Evolutionary conservation across 139 green algal species (phyloP), one percentile per base, ranked within the genome.

Genomic region (Chlamydomonas eustigma): DNA sequence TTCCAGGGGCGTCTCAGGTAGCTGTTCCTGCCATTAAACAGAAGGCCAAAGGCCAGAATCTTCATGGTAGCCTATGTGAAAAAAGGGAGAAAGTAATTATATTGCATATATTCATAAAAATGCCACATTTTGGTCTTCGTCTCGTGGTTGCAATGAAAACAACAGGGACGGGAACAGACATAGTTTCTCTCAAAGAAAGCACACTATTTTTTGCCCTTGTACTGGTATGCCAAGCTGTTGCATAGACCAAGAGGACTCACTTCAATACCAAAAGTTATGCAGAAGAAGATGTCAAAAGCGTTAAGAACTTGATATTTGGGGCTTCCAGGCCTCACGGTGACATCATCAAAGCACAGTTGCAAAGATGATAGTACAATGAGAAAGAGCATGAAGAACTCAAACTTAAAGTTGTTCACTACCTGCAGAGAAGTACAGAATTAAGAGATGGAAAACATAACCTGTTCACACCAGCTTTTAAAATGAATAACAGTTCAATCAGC

Each of bases 1-100:
- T 91, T 93, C 88, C 89, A 94, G 2, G 73, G 18, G 25, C 72
- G 83, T 33, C 86, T 77, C 2, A 94, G 39, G 80, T 94, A 95
- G 50, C 64, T 79, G 66, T 22, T 36, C 2, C 64, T 51, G 12
- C 85, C 85, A 67, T 86, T 89, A 50, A 84, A 64, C 6, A 86
- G 18, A 34, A 94, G 84, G 25, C 91, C 91, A 37, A 81, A 58
- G 0, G 80, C 83, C 8, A 87, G 64, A 28, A 90, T 85, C 86
- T 95, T 93, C 18, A 91, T 32, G 24, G 73, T 31, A 6, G 73
- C 73, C 73, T 58, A 18, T 18, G 18, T 12, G 44, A 12, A 58
- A 18, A 58, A 58, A 58, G 18, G 18, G 44, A n/a, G n/a, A n/a
- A n/a, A n/a, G n/a, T n/a, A n/a, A n/a, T n/a, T n/a, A n/a, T n/a